Base-by-base conservation (phyloP, 345 rosid species). In the Arabis alpina region DNA sequence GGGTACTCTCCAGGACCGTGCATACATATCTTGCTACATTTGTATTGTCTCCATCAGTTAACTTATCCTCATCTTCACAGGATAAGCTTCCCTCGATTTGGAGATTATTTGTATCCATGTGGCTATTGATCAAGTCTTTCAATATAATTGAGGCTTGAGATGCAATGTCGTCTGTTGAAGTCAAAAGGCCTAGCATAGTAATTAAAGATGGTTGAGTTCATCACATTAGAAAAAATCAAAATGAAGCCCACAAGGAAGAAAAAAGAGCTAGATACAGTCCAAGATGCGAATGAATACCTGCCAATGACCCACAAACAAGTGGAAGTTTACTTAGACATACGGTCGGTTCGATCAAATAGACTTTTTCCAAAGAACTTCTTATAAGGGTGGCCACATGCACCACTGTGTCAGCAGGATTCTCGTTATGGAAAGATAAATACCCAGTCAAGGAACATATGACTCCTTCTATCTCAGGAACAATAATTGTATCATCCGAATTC, bases 321-420 rank as follows among this genome's bases (percentile, higher is more conserved):
- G 89, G 84, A 66, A 83, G 64, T 72, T 80, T 80, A 68, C 50
- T 81, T 42, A 72, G 80, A 79, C 84, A 80, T 6, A 79, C 76
- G 32, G 80, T 74, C 24, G 86, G 71, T 58, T 82, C 87, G 50
- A 59, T 68, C n/a, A 41, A 54, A 30, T 54, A 66, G 43, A 82
- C 85, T 72, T 85, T 88, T 70, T 81, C 82, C 77, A 86, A 49
- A 56, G 84, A 76, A 73, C 49, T 70, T 82, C 69, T 86, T 61
- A 86, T 76, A 80, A 94, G 70, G 66, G 66, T 70, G 14, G 80
- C 77, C 4, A 86, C 93, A 71, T 80, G 78, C 13, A 86, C 42
- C 47, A 94, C 50, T 24, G 92, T 84, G 76, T 88, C 97, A 30
- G 73, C 54, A 13, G 96, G 90, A 48, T 89, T 88, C 70, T 82